These are phyloP conservation scores for Heliamphora exappendiculata DNA, from an alignment of 148 eudicot species.

Conservation along the genomic window DNA sequence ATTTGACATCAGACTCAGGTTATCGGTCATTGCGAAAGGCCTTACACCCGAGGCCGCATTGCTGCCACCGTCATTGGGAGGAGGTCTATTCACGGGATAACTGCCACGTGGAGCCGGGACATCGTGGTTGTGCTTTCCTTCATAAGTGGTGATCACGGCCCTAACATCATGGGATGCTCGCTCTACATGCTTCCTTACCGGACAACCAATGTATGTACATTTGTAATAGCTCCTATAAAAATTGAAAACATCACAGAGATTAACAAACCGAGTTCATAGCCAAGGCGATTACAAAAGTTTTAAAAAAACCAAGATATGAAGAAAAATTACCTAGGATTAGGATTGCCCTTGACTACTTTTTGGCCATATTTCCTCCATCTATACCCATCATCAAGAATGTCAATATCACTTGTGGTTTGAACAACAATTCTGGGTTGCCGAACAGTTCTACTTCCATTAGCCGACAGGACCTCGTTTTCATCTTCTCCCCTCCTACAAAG, in stretches of 20 bases:
- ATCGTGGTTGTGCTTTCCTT: slow-evolving; percentile 78
- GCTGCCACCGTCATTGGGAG: background rate
- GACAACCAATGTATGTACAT: slow-evolving; percentile 63
- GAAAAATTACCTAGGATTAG: slow-evolving; percentile 56
- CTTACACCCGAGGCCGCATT: slow-evolving; percentile 38
- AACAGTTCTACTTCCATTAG: slow-evolving; percentile 55
- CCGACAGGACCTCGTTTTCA: slow-evolving; percentile 63
- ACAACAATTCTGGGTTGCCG: slow-evolving; percentile 75
- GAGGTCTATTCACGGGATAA: slow-evolving; percentile 25
- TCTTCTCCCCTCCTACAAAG: slow-evolving; percentile 60
- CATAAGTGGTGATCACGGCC: slow-evolving; percentile 74
- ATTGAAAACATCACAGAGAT: background rate
- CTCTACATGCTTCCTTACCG: slow-evolving; percentile 80
- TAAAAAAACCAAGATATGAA: background rate
- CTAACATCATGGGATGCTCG: slow-evolving; percentile 60
- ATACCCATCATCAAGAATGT: slow-evolving; percentile 74
- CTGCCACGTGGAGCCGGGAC: slow-evolving; percentile 65
- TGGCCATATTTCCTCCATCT: slow-evolving; percentile 87
- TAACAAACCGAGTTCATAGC: background rate
- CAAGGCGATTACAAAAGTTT: background rate
- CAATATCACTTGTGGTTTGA: slow-evolving; percentile 81
- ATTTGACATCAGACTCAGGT: slow-evolving; percentile 1
- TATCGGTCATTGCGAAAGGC: slow-evolving; percentile 33
- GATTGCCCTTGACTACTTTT: slow-evolving; percentile 84
- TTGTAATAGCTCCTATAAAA: slow-evolving; percentile 79